A percentile compares a stretch with the other conserved stretches of the same genome.
These are phyloP conservation scores for Gypsophila paniculata DNA, from an alignment of 179 eudicot species.

Conservation along the genomic window DNA sequence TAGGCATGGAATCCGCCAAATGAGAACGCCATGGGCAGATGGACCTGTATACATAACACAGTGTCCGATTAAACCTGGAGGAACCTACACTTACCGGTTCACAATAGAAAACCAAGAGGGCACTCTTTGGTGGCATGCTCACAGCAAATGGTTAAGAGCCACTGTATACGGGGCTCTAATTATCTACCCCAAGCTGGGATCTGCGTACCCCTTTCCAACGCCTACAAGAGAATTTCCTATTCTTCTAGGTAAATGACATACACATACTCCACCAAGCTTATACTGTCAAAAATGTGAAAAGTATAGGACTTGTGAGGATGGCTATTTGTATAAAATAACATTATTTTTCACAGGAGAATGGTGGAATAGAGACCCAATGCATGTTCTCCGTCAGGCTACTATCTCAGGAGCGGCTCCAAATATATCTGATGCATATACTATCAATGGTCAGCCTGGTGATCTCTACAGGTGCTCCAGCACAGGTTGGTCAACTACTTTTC, in stretches of 20 bases:
- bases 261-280: neutral
- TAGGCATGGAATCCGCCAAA: constrained; percentile 45
- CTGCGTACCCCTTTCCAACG: constrained; percentile 38
- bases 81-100: constrained; percentile 42
- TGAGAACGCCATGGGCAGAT: constrained; percentile 52
- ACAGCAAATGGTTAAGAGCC: constrained; percentile 46
- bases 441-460: constrained; percentile 88
- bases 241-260: constrained; percentile 31
- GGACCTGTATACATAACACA: constrained; percentile 50
- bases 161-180: constrained; percentile 42
- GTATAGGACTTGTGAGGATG: neutral
- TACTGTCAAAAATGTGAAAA: neutral
- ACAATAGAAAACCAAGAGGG: constrained; percentile 43
- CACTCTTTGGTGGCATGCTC: constrained; percentile 52
- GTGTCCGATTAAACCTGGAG: constrained; percentile 46
- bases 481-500: constrained; percentile 41
- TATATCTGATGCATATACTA: constrained; percentile 76
- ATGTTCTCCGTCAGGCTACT: constrained; percentile 49
- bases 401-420: constrained; percentile 77
- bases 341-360: constrained; percentile 67
- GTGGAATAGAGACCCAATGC: constrained; percentile 78
- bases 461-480: constrained; percentile 63
- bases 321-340: neutral
- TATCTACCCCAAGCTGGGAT: constrained; percentile 38
- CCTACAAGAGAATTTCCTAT: constrained; percentile 40